Evolutionary conservation across 2,329 filamentous ascomycete genomes (phyloP), one percentile per base, ranked within the genome.

Genomic region (Xylariaceae sp.): DNA sequence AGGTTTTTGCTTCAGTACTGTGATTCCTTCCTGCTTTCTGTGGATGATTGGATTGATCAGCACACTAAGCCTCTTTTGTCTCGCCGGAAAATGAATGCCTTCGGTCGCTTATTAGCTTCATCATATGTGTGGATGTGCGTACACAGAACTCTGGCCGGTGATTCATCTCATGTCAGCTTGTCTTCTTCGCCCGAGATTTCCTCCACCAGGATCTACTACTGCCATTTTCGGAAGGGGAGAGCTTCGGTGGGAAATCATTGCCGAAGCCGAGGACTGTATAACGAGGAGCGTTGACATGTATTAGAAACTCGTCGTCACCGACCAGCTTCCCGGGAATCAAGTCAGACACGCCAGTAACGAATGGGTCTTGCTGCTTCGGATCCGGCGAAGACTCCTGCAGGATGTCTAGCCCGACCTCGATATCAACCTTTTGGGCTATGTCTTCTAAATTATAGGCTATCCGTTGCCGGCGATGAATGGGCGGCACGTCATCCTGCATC

Each of bases 231-330:
- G 14, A 14, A 17, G 23, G 17, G 9, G 24, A 26, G 6, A 33
- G 24, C 26, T 45, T 55, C 2, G 26, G 15, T 1, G 48, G 46
- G 42, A 55, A 53, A 1, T 44, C 50, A 9, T 53, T 42, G 0
- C 43, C 47, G 19, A 56, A 59, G 29, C 48, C 51, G 36, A 56
- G 55, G 8, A 51, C 52, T 4, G 49, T 53, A 30, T 59, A 59
- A 12, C 43, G 50, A 6, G 52, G 46, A 15, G 51, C 38, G 18
- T 51, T 43, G n/a, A 59, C 45, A 14, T 53, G 47, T 5, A 59
- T 18, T 19, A 59, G 36, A 29, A 56, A 56, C 9, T 56, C 48
- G 24, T 57, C 56, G 23, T 59, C 56, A 16, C 54, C 52, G 6
- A 51, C 41, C 7, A 53, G 31, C 31, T 35, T 46, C 18, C 40